phyloP scores from a whole-genome alignment of 2,329 filamentous ascomycete genomes.

The Arthroderma sp. region DNA sequence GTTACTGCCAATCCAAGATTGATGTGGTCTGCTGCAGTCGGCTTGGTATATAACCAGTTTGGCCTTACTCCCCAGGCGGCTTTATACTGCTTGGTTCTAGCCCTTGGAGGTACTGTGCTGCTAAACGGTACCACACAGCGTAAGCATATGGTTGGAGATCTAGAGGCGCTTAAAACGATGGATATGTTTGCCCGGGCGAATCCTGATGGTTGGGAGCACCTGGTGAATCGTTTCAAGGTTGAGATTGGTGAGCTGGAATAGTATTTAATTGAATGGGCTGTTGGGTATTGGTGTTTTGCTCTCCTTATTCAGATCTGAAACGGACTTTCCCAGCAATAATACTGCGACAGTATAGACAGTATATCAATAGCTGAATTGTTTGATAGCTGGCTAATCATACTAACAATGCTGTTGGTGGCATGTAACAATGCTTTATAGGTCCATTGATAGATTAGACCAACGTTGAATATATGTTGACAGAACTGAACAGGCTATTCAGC shows the following conservation, averaged over 20 bases:
- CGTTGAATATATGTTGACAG: no score
- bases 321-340: no score
- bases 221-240: slow-evolving; percentile 37
- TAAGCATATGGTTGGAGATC: slow-evolving; percentile 40
- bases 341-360: no score
- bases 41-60: slow-evolving; percentile 33
- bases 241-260: slow-evolving; percentile 15
- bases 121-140: slow-evolving; percentile 45
- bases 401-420: no score
- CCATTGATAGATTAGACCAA: no score
- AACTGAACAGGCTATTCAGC: no score
- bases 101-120: slow-evolving; percentile 36
- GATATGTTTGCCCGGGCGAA: slow-evolving; percentile 32
- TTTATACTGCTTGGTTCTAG: slow-evolving; percentile 44
- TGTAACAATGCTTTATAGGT: no score
- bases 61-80: slow-evolving; percentile 35
- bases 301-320: no score
- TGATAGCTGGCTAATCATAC: no score
- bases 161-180: slow-evolving; percentile 31
- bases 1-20: slow-evolving; percentile 45
- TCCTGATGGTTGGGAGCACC: slow-evolving; percentile 37
- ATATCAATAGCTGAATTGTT: no score
- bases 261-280: no score
- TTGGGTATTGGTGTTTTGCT: no score
- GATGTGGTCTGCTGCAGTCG: slow-evolving; percentile 36